phyloP scores from a whole-genome alignment of 192 early-diverging fungal species.

The Paraglomus occultum region DNA sequence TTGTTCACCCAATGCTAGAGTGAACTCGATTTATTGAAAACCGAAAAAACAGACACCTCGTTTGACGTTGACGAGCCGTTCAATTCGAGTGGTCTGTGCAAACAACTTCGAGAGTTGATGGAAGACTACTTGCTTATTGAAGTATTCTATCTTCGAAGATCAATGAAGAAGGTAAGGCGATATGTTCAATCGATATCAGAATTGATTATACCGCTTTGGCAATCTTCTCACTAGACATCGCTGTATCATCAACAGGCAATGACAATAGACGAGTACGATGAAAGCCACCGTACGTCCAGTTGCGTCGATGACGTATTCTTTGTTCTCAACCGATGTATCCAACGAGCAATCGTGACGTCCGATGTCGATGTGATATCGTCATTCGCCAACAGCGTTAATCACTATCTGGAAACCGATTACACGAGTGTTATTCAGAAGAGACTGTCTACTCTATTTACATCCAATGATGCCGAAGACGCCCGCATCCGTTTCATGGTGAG shows the following conservation, averaged over 20 bases:
- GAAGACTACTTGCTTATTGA: slow-evolving; percentile 68
- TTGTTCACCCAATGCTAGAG: slow-evolving; percentile 30
- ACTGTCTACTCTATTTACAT: slow-evolving; percentile 51
- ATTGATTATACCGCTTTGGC: too few species aligned
- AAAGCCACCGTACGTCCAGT: slow-evolving; percentile 46
- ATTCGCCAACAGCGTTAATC: slow-evolving; percentile 64
- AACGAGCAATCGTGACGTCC: slow-evolving; percentile 70
- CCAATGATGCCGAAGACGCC: slow-evolving; percentile 53
- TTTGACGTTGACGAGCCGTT: slow-evolving; percentile 49
- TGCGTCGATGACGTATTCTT: slow-evolving; percentile 96
- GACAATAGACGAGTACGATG: slow-evolving; percentile 61
- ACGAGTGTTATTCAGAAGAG: slow-evolving; percentile 61
- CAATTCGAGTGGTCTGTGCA: slow-evolving; percentile 54
- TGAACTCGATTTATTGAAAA: slow-evolving; percentile 37
- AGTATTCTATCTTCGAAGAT: slow-evolving; percentile 70
- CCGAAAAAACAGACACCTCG: slow-evolving; percentile 27
- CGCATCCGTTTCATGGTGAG: slow-evolving; percentile 65
- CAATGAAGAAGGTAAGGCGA: slow-evolving; percentile 67
- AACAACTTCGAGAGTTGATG: slow-evolving; percentile 62
- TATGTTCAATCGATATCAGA: background rate
- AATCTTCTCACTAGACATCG: too few species aligned
- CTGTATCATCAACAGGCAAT: slow-evolving; percentile 49
- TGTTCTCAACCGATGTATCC: slow-evolving; percentile 74
- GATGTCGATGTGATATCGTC: slow-evolving; percentile 67
- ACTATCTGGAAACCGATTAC: slow-evolving; percentile 68